Percentiles rank a stretch among this genome's conserved stretches.
phyloP scores from a whole-genome alignment of 164 flowering plant species.

The Vitis cinerea region DNA sequence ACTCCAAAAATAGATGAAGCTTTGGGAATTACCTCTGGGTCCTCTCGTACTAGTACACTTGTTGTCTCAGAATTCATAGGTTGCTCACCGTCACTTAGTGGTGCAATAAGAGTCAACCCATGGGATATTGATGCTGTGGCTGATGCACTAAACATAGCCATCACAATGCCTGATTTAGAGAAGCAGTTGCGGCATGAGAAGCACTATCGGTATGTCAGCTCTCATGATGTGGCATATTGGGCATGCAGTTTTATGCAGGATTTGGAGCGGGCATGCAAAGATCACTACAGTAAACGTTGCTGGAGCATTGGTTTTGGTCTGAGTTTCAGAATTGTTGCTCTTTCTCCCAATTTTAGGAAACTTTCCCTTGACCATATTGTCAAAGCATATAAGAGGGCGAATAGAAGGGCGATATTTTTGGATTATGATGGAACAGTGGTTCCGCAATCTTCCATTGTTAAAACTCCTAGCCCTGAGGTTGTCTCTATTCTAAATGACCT shows the following conservation, averaged over 20 bases:
- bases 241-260: constrained; percentile 44
- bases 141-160: constrained; percentile 39
- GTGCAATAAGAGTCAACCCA: constrained; percentile 56
- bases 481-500: constrained; percentile 35
- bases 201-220: constrained; percentile 47
- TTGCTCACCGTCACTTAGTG: constrained; percentile 58
- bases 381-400: constrained; percentile 32
- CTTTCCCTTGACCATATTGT: constrained; percentile 29
- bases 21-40: constrained; percentile 17
- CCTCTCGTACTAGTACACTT: constrained; percentile 34
- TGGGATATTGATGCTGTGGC: constrained; percentile 50
- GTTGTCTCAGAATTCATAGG: constrained; percentile 56
- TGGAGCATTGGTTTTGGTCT: constrained; percentile 57
- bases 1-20: constrained; percentile 32
- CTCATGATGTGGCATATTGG: constrained; percentile 60
- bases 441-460: constrained; percentile 30
- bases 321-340: constrained; percentile 38
- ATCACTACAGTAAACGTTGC: constrained; percentile 41
- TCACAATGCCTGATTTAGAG: constrained; percentile 37
- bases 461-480: constrained; percentile 39
- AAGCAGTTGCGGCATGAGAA: constrained; percentile 52
- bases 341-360: constrained; percentile 45
- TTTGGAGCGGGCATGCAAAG: constrained; percentile 45
- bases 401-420: constrained; percentile 43
- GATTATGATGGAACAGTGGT: constrained; percentile 59